Evolutionary conservation across 176 grass and related monocot genomes (phyloP), one percentile per base, ranked within the genome.

Genomic region (Oryza nivara): DNA sequence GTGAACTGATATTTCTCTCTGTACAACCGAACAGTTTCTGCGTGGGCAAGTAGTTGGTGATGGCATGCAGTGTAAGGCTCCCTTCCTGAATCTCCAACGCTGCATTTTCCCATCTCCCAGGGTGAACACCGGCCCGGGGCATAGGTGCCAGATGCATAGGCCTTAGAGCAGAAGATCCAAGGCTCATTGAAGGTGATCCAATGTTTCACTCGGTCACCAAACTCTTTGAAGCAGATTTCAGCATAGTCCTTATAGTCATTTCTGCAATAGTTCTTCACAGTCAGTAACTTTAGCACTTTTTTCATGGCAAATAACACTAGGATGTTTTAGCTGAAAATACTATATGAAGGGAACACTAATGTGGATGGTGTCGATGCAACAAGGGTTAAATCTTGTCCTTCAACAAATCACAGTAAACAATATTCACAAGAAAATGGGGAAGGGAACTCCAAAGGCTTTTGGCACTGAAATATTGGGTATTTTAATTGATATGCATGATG

Each of bases 1-100:
- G 12, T 77, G 32, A 95, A 86, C 93, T 95, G 88, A 74, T 92
- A 95, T 12, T 92, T 95, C 14, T 84, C 14, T 87, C 35, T 92
- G 25, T 89, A 95, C 34, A 92, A 58, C 8, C 32, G 78, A 20
- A 83, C 80, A 0, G 83, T 74, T 25, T 38, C 85, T 3, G 80
- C 93, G 35, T 95, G 93, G 67, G 93, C 90, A 0, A 95, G 83
- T 17, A 95, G 34, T n/a, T 87, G 70, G 23, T 91, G 88, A 71
- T 95, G 93, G 30, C 86, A 84, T 0, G 49, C 86, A 15, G 47
- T 83, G 77, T 95, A 95, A 38, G 93, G 91, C 45, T 95, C 93
- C 2, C 51, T 91, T 49, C 72, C 93, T 73, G 23, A 73, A 30
- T 14, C 44, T 25, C 43, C 22, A 73, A 49, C 44, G 23, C 44